A percentile compares a stretch with the other conserved stretches of the same genome.
phyloP scores from a whole-genome alignment of 2,329 filamentous ascomycete genomes.

The Monosporascus sp. region DNA sequence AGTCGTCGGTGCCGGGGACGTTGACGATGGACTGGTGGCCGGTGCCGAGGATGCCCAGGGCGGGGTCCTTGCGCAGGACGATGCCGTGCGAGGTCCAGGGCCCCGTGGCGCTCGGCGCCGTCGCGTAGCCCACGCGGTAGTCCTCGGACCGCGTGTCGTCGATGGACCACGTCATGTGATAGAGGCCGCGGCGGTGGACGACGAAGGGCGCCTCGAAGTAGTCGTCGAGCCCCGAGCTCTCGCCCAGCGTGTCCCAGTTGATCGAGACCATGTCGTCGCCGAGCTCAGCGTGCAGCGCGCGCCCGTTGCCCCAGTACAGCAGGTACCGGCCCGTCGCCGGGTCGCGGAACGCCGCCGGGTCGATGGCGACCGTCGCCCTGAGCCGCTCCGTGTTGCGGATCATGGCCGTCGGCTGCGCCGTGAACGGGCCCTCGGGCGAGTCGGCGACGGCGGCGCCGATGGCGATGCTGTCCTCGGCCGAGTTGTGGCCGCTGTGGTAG shows the following conservation, averaged over 20 bases:
- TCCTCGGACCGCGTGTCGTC: constrained; percentile 38
- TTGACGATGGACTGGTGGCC: constrained; percentile 39
- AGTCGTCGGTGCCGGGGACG: constrained; percentile 38
- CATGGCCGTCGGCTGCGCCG: constrained; percentile 45
- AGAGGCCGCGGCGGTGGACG: constrained; percentile 35
- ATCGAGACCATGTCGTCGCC: constrained; percentile 38
- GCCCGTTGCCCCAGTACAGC: constrained; percentile 53
- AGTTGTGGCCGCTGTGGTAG: constrained; percentile 48
- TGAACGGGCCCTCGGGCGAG: constrained; percentile 53
- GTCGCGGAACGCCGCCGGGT: constrained; percentile 56
- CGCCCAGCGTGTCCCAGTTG: constrained; percentile 26
- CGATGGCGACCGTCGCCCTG: constrained; percentile 41
- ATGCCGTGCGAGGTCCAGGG: constrained; percentile 38
- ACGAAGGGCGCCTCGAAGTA: constrained; percentile 38
- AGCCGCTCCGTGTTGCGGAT: constrained; percentile 42
- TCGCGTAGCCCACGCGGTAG: constrained; percentile 41
- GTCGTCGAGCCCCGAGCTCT: constrained; percentile 29
- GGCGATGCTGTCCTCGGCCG: constrained; percentile 48
- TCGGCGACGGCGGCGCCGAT: constrained; percentile 55
- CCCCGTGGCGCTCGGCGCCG: constrained; percentile 27
- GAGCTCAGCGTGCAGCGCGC: constrained; percentile 33
- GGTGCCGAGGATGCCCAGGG: constrained; percentile 35
- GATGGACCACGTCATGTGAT: constrained; percentile 41
- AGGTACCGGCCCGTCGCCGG: constrained; percentile 51
- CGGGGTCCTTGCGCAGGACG: constrained; percentile 33